Percentiles rank a stretch among this genome's conserved stretches.
phyloP scores from a whole-genome alignment of 805 yeast genomes.

The Saturnispora diversa region DNA sequence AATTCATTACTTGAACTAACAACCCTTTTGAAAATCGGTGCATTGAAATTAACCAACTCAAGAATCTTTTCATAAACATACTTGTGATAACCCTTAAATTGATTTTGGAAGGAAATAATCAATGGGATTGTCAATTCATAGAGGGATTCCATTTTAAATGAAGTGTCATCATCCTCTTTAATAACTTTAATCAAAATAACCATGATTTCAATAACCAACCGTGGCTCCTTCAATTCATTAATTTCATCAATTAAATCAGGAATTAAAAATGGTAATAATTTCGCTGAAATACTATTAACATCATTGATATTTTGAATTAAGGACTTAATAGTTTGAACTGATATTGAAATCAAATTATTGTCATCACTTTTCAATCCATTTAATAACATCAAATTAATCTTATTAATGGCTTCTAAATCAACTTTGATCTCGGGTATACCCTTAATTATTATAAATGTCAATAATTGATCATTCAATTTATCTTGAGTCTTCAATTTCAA shows the following conservation, averaged over 20 bases:
- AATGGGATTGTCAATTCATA: conserved; percentile 28
- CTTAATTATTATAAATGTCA: conserved; percentile 40
- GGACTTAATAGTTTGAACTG: conserved; percentile 56
- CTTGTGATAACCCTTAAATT: conserved; percentile 21
- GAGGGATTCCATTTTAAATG: conserved; percentile 18
- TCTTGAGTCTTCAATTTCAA: conserved; percentile 16
- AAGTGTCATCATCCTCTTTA: conserved; percentile 24
- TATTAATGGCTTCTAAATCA: conserved; percentile 31
- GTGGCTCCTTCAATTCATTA: conserved; percentile 26
- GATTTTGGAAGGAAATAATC: conserved; percentile 27
- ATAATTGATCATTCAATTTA: conserved; percentile 27
- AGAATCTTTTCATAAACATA: conserved; percentile 43
- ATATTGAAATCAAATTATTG: conserved; percentile 30
- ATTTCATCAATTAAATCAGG: conserved; percentile 16
- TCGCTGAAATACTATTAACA: conserved; percentile 34
- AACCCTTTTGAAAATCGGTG: conserved; percentile 42
- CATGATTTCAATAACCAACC: conserved; percentile 42
- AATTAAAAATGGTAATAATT: conserved; percentile 40
- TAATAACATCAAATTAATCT: conserved; percentile 29
- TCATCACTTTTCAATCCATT: conserved; percentile 31
- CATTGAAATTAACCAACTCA: conserved; percentile 37
- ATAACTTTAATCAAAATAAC: conserved; percentile 36
- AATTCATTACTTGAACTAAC: conserved; percentile 32
- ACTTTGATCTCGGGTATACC: conserved; percentile 31
- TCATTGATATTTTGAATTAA: conserved; percentile 33